Evolutionary conservation across 768 basidiomycete species (phyloP).

Genomic region (Daedaleopsis sinensis): DNA sequence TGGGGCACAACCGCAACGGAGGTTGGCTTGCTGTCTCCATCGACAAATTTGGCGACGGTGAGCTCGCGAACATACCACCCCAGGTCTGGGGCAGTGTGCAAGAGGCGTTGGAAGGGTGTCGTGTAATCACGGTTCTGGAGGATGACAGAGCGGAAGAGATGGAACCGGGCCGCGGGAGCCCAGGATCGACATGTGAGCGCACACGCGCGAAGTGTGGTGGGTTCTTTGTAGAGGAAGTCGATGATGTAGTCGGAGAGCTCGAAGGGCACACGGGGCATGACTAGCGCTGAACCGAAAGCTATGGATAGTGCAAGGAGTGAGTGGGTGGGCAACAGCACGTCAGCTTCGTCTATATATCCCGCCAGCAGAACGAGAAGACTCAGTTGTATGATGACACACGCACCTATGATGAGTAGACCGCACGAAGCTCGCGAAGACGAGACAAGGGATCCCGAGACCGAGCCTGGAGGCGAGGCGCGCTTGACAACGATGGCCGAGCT

Average conservation of each 20-base stretch:
- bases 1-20: background rate
- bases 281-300: background rate
- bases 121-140: conserved; percentile 16
- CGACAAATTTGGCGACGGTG: conserved; percentile 16
- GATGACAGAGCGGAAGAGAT: conserved; percentile 28
- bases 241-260: conserved; percentile 37
- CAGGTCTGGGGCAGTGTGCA: conserved; percentile 22
- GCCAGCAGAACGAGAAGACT: background rate
- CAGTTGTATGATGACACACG: background rate
- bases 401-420: background rate
- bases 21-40: background rate
- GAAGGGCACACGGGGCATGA: conserved; percentile 35
- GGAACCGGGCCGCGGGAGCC: conserved; percentile 33
- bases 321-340: background rate
- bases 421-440: background rate
- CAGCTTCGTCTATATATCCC: background rate
- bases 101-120: conserved; percentile 21
- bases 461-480: background rate
- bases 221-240: conserved; percentile 36
- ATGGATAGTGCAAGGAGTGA: background rate
- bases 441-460: background rate
- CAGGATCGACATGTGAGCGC: conserved; percentile 30
- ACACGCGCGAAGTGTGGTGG: conserved; percentile 25
- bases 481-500: background rate
- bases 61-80: conserved; percentile 26